A percentile compares a stretch with the other conserved stretches of the same genome.
phyloP scores from a whole-genome alignment of 148 eudicot species.

The Amaranthus hypochondriacus region DNA sequence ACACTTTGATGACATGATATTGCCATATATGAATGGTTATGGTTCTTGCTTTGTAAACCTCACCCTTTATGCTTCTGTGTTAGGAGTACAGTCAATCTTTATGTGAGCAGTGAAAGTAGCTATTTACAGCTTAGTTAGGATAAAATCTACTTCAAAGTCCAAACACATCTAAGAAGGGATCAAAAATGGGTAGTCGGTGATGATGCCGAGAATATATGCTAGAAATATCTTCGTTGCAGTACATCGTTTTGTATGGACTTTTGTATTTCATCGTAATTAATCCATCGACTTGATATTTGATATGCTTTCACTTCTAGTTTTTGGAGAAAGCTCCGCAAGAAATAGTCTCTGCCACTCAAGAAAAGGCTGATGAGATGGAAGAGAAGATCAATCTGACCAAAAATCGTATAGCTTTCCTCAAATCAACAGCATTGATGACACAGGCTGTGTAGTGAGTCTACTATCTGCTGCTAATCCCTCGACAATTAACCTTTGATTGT shows the following conservation, averaged over 20 bases:
- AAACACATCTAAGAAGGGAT: no score
- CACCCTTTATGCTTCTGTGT: no score
- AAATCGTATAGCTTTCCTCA: conserved; percentile 72
- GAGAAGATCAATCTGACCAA: conserved; percentile 77
- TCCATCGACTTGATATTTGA: not conserved
- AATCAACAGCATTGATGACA: conserved; percentile 55
- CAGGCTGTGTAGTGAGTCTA: conserved; percentile 21
- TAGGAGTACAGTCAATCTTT: no score
- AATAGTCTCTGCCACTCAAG: conserved; percentile 61
- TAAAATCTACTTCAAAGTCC: no score
- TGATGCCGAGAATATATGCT: no score
- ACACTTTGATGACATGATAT: no score
- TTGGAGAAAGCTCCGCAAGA: conserved; percentile 89
- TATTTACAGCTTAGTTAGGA: no score
- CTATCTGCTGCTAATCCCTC: not conserved
- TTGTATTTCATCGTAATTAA: not conserved
- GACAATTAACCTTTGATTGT: no score
- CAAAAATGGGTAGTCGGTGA: no score
- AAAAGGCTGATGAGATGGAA: conserved; percentile 78
- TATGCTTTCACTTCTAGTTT: conserved; percentile 45
- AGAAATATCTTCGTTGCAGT: not conserved
- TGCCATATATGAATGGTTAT: no score
- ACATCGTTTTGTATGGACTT: not conserved
- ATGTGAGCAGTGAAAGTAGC: no score
- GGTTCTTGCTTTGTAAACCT: no score